phyloP scores from a whole-genome alignment of 2,329 filamentous ascomycete genomes.

The Aspergillus sp. region DNA sequence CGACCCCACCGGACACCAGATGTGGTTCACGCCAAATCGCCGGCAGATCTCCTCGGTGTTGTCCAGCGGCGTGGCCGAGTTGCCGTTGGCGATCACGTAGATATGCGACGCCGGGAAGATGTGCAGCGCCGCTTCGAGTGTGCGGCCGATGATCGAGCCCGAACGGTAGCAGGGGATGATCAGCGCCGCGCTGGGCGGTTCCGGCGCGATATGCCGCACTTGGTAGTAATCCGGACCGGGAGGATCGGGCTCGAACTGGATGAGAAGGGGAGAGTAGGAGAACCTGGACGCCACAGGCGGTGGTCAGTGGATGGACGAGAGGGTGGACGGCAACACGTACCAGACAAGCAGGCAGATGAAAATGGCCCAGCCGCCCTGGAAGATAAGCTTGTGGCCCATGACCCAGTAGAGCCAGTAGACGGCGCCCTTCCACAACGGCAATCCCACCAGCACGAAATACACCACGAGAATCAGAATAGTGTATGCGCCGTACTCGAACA shows the following conservation, averaged over 20 bases:
- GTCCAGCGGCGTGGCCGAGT: constrained; percentile 47
- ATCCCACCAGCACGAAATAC: constrained; percentile 48
- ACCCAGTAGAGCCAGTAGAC: constrained; percentile 45
- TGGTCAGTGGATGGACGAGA: neutral
- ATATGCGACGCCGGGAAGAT: constrained; percentile 48
- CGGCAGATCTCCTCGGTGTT: constrained; percentile 48
- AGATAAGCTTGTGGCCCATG: constrained; percentile 39
- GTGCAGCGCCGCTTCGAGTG: constrained; percentile 46
- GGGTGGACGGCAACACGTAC: constrained; percentile 20
- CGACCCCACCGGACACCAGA: constrained; percentile 50
- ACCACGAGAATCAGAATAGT: constrained; percentile 37
- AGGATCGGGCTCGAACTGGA: constrained; percentile 33
- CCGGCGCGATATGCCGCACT: constrained; percentile 17
- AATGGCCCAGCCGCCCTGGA: constrained; percentile 44
- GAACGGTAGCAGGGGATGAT: constrained; percentile 53
- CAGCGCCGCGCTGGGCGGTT: constrained; percentile 37
- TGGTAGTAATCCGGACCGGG: constrained; percentile 17
- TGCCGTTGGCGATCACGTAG: constrained; percentile 51
- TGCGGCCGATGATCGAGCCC: constrained; percentile 41
- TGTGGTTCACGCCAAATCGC: constrained; percentile 47
- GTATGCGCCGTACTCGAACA: constrained; percentile 43
- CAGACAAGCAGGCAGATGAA: constrained; percentile 37
- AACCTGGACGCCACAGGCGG: constrained; percentile 19
- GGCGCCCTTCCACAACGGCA: constrained; percentile 48
- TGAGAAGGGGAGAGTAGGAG: constrained; percentile 29